Percentiles rank a stretch among this genome's conserved stretches.
Evolutionary conservation across 768 basidiomycete species (phyloP).

Genomic region (Mrakia blollopis): DNA sequence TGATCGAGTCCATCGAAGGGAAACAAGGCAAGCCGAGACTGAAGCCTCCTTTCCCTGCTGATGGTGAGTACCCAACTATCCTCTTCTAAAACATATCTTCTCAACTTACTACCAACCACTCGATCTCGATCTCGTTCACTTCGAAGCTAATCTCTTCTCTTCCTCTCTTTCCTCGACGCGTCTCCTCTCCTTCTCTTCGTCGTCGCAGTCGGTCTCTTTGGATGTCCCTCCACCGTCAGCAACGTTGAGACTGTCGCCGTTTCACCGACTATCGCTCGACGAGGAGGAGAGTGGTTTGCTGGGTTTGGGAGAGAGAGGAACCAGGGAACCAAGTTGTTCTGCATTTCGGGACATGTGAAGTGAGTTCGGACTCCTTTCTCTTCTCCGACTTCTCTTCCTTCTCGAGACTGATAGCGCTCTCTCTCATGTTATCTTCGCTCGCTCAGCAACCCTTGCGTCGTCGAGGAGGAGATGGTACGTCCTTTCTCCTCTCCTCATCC

Average conservation of each 20-base stretch:
- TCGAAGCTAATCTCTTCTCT: too few relatives aligned
- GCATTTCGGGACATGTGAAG: slow-evolving; percentile 94
- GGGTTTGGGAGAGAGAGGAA: slow-evolving; percentile 87
- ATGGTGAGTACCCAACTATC: slow-evolving; percentile 41
- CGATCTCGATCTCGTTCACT: too few relatives aligned
- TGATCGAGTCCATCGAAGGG: slow-evolving; percentile 94
- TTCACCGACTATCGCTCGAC: slow-evolving; percentile 89
- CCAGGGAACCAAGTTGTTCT: slow-evolving; percentile 93
- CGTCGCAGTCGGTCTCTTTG: slow-evolving; percentile 77
- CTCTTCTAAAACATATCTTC: too few relatives aligned
- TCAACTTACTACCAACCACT: too few relatives aligned
- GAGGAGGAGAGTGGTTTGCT: slow-evolving; percentile 86
- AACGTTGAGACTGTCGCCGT: slow-evolving; percentile 99
- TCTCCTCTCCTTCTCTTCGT: background rate
- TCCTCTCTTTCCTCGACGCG: background rate
- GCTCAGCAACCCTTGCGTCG: slow-evolving; percentile 73
- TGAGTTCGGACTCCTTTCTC: background rate
- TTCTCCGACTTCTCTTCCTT: background rate
- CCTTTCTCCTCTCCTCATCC: too few relatives aligned
- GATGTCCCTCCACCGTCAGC: slow-evolving; percentile 93
- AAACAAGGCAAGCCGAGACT: slow-evolving; percentile 97
- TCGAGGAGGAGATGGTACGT: slow-evolving; percentile 83
- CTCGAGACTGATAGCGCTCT: too few relatives aligned
- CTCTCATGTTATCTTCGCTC: background rate
- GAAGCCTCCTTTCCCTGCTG: slow-evolving; percentile 98